Percentiles rank a stretch among this genome's conserved stretches.
phyloP scores from a whole-genome alignment of 139 green algal species.

The Yamagishiella unicocca region DNA sequence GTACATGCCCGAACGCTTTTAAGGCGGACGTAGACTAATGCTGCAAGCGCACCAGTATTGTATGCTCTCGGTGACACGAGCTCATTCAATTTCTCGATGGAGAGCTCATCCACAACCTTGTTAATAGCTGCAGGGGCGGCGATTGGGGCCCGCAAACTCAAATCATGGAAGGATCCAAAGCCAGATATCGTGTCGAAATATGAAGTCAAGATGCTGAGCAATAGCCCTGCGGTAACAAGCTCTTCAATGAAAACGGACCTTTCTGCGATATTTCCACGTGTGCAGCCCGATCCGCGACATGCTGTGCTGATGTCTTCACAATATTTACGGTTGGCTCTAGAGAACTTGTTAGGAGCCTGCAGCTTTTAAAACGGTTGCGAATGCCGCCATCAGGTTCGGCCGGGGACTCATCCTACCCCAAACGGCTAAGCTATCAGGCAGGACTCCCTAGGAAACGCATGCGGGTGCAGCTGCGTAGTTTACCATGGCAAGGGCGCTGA shows the following conservation, averaged over 20 bases:
- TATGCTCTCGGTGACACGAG: slow-evolving; percentile 25
- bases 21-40: background rate
- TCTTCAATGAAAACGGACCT: slow-evolving; percentile 34
- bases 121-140: background rate
- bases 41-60: slow-evolving; percentile 42
- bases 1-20: too few relatives aligned
- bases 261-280: slow-evolving; percentile 36
- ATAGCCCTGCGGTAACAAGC: too few relatives aligned
- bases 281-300: slow-evolving; percentile 12
- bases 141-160: too few relatives aligned
- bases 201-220: too few relatives aligned
- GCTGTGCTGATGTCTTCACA: background rate
- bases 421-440: too few relatives aligned
- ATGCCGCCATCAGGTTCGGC: too few relatives aligned
- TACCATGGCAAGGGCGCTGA: slow-evolving; percentile 1
- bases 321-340: background rate
- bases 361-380: background rate
- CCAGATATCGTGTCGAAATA: too few relatives aligned
- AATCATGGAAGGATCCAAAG: too few relatives aligned
- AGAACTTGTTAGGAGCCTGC: background rate
- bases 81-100: slow-evolving; percentile 13
- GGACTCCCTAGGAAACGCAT: too few relatives aligned
- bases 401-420: too few relatives aligned
- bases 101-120: background rate
- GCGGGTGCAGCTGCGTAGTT: too few relatives aligned